Percentiles rank a stretch among this genome's conserved stretches.
These are phyloP conservation scores for Saccharomyces cerevisiae DNA, from an alignment of 805 yeast genomes.

Conservation along the genomic window DNA sequence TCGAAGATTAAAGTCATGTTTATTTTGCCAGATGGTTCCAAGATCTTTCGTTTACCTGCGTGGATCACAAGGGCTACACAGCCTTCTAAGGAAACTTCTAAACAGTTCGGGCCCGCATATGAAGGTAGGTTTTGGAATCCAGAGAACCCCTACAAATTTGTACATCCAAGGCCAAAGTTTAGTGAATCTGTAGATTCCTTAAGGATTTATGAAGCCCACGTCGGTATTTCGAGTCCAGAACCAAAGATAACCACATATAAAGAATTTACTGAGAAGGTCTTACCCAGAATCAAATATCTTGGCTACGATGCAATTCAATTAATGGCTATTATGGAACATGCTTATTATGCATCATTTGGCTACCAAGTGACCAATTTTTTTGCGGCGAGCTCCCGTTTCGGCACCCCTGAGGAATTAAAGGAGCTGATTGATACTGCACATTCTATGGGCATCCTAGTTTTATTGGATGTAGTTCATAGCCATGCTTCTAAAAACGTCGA, in stretches of 20 bases:
- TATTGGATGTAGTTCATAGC: constrained; percentile 89
- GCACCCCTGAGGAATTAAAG: constrained; percentile 91
- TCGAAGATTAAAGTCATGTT: constrained; percentile 67
- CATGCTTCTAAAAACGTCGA: constrained; percentile 92
- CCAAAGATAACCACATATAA: constrained; percentile 76
- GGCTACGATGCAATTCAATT: constrained; percentile 92
- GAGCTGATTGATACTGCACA: constrained; percentile 90
- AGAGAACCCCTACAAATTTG: constrained; percentile 45
- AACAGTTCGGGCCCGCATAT: constrained; percentile 40
- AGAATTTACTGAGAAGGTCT: constrained; percentile 69
- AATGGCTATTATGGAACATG: constrained; percentile 99
- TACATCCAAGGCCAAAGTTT: constrained; percentile 54
- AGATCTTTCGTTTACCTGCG: constrained; percentile 76
- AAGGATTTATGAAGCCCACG: constrained; percentile 89
- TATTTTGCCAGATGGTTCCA: constrained; percentile 56
- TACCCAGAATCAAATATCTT: constrained; percentile 76
- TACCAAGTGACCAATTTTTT: constrained; percentile 90
- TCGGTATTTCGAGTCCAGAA: constrained; percentile 89
- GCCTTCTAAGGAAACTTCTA: constrained; percentile 45
- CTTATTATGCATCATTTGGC: constrained; percentile 97
- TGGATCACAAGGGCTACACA: constrained; percentile 82
- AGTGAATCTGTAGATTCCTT: constrained; percentile 38
- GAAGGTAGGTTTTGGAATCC: constrained; percentile 97
- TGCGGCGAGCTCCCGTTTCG: constrained; percentile 83
- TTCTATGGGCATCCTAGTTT: constrained; percentile 72